A percentile compares a stretch with the other conserved stretches of the same genome.
Conservation (phyloP, 805 yeast genomes). For the Saitoella complicata region DNA sequence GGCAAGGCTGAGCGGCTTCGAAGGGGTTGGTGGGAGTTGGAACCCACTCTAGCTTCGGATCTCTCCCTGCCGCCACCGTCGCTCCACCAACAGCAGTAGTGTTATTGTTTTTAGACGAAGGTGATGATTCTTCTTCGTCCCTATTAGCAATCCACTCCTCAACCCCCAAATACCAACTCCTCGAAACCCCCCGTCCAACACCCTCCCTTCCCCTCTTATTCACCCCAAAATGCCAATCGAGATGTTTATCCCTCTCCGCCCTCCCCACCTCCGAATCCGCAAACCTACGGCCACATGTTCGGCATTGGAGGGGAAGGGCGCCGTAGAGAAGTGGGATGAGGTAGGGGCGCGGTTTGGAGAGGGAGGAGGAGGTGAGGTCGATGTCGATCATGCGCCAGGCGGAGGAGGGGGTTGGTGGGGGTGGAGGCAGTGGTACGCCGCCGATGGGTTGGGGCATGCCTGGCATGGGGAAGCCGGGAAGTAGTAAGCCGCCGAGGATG, state of each 20-base stretch:
- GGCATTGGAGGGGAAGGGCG: constrained; percentile 64
- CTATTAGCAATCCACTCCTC: constrained; percentile 32
- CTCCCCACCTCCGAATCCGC: constrained; percentile 41
- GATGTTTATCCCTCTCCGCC: constrained; percentile 42
- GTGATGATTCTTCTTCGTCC: constrained; percentile 6
- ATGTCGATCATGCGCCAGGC: background rate
- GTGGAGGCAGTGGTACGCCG: background rate
- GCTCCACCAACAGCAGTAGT: constrained; percentile 6
- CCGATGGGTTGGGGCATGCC: background rate
- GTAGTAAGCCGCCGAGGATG: no score
- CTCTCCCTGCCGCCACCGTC: constrained; percentile 9
- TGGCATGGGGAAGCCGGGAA: no score
- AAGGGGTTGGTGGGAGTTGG: constrained; percentile 48
- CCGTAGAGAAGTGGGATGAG: constrained; percentile 31
- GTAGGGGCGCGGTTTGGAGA: constrained; percentile 17
- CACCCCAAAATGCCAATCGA: constrained; percentile 93
- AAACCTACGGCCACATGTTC: constrained; percentile 80
- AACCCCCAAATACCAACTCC: constrained; percentile 69
- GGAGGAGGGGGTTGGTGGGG: constrained; percentile 6
- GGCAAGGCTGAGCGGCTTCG: constrained; percentile 44
- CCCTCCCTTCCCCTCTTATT: constrained; percentile 54
- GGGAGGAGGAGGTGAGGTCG: background rate
- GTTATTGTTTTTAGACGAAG: constrained; percentile 5
- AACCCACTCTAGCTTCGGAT: constrained; percentile 31
- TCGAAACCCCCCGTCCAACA: constrained; percentile 35